These are phyloP conservation scores for Colletotrichum tropicale DNA, from an alignment of 2,329 filamentous ascomycete genomes.

Conservation along the genomic window DNA sequence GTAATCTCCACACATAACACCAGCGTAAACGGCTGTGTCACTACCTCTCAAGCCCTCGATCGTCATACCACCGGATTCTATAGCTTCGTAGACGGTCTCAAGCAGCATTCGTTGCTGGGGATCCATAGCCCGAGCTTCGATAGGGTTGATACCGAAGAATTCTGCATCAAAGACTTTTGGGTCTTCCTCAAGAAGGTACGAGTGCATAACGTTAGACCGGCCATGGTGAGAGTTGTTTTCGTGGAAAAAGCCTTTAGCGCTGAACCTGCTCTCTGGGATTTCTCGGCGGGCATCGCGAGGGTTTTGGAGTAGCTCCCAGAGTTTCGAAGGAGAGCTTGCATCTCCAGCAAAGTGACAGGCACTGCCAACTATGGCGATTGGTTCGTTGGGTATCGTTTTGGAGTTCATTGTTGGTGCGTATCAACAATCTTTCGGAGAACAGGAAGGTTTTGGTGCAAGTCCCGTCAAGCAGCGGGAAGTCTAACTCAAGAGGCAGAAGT, in stretches of 20 bases:
- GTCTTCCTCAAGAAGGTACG: slow-evolving; percentile 26
- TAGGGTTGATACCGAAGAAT: slow-evolving; percentile 32
- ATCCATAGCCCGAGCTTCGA: slow-evolving; percentile 34
- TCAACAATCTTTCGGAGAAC: not conserved
- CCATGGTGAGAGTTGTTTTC: slow-evolving; percentile 22
- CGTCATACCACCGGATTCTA: slow-evolving; percentile 23
- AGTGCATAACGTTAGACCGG: slow-evolving; percentile 23
- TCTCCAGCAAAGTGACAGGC: slow-evolving; percentile 1
- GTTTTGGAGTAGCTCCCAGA: slow-evolving; percentile 1
- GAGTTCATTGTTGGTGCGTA: not conserved
- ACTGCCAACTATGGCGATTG: slow-evolving; percentile 12
- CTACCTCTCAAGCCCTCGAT: not conserved
- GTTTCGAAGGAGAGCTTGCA: not conserved
- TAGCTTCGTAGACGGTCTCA: slow-evolving; percentile 38
- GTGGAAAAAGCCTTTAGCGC: not conserved
- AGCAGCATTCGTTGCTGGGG: slow-evolving; percentile 36
- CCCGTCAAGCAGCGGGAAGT: not conserved
- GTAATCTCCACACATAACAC: not conserved
- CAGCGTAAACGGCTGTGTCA: not conserved
- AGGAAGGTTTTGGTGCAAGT: not conserved
- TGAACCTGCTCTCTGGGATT: not conserved
- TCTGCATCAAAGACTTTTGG: slow-evolving; percentile 24
- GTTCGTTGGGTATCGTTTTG: slow-evolving; percentile 13
- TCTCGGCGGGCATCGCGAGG: not conserved
- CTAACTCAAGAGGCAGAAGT: not conserved